Evolutionary conservation across 805 yeast genomes (phyloP), one percentile per base, ranked within the genome.

Genomic region (Starmerella apicola): DNA sequence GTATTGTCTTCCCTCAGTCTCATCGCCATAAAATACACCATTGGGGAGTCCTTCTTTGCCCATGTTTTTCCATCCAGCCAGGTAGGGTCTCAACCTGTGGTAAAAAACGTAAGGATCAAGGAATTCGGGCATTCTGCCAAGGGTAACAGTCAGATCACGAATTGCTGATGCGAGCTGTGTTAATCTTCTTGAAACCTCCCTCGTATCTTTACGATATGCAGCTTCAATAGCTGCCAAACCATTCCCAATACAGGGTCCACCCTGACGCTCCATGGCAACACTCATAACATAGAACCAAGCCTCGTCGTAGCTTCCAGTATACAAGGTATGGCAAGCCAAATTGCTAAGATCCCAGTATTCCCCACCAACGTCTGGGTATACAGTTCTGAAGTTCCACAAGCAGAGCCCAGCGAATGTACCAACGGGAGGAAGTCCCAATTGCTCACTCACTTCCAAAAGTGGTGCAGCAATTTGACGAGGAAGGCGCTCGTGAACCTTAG

Each of bases 41-140:
- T 76, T 60, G 12, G 76, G 76, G 42, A 86, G 66, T 0, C 96
- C 96, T 2, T 78, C 85, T 41, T 74, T 83, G 20, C 72, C 74
- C 95, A 88, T 86, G 54, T 82, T 82, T 55, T 76, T 77, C 93
- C 95, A 88, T 2, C 96, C 97, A 1, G 95, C 95, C 48, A 88
- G 64, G 52, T 72, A 86, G 1, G 96, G 96, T 54, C 97, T 70
- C 34, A 86, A 70, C 44, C 88, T 71, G 64, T 71, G 81, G 60
- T 82, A 86, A 57, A 88, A 86, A 3, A 81, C 77, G 56, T 84
- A 93, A 3, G 97, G 96, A 55, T 85, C 95, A 59, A 95, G 83
- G 80, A 80, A 80, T 50, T 86, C 94, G 54, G 81, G 85, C 91
- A 86, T 81, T 51, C 72, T 70, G 72, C 78, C 73, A 50, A 88